These are phyloP conservation scores for Prorocentrum cordatum DNA, from an alignment of 169 alveolate species.

Conservation along the genomic window DNA sequence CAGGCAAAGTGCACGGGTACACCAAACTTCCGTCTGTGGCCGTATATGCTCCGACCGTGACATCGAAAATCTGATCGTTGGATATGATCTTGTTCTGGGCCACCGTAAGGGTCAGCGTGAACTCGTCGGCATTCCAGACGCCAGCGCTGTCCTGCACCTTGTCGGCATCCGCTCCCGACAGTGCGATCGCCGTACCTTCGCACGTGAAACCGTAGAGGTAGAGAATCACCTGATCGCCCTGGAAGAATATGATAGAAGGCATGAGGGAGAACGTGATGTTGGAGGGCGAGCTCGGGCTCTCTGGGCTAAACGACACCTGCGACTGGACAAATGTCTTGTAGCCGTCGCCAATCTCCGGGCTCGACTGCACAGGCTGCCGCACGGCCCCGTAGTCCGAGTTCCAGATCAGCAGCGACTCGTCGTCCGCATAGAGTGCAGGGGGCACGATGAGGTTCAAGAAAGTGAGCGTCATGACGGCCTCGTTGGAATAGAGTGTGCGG, in stretches of 20 bases:
- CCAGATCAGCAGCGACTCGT: conserved; percentile 12
- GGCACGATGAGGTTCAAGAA: not conserved
- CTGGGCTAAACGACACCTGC: not conserved
- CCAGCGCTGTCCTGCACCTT: not conserved
- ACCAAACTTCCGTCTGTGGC: too few relatives aligned
- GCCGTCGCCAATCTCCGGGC: not conserved
- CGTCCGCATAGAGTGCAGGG: conserved; percentile 5
- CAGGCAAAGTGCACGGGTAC: not conserved
- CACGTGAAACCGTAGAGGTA: conserved; percentile 5
- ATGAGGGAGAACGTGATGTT: not conserved
- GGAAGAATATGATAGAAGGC: not conserved
- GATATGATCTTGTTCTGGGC: not conserved
- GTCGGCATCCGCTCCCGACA: not conserved
- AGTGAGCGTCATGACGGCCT: not conserved
- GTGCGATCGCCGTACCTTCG: not conserved
- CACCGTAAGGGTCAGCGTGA: not conserved
- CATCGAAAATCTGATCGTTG: too few relatives aligned
- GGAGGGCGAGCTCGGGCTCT: not conserved
- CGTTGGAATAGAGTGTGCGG: not conserved
- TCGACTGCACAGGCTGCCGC: not conserved
- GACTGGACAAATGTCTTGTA: not conserved
- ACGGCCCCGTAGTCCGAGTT: conserved; percentile 13
- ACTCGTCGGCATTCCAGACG: not conserved
- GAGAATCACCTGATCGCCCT: not conserved
- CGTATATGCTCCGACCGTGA: too few relatives aligned